Evolutionary conservation across 371 early-diverging fungal genomes (phyloP).

Genomic region (Synchytrium microbalum): DNA sequence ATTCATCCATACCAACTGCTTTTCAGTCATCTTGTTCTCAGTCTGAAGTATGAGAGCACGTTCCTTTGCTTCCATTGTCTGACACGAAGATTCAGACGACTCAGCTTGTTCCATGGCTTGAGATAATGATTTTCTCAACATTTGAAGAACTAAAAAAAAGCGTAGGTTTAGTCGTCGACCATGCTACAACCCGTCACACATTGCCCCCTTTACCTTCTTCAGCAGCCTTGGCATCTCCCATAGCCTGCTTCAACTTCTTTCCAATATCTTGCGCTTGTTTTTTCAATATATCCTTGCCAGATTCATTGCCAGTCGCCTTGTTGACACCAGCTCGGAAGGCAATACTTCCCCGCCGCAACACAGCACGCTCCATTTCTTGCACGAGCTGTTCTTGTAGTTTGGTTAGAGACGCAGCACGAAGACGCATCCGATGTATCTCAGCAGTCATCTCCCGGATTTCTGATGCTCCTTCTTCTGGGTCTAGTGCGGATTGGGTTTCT

Average conservation of each 20-base stretch:
- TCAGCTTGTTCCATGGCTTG: neutral
- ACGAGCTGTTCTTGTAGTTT: slow-evolving; percentile 52
- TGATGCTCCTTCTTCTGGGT: slow-evolving; percentile 48
- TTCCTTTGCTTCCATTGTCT: neutral
- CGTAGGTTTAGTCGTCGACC: no score
- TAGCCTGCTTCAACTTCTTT: slow-evolving; percentile 5
- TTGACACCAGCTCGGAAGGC: slow-evolving; percentile 11
- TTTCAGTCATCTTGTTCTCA: neutral
- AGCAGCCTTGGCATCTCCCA: slow-evolving; percentile 4
- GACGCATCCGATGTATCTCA: slow-evolving; percentile 52
- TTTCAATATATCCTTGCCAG: neutral
- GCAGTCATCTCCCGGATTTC: slow-evolving; percentile 48
- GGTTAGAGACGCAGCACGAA: slow-evolving; percentile 41
- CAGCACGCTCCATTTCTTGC: slow-evolving; percentile 49
- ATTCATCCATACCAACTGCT: slow-evolving; percentile 1
- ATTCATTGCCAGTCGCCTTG: neutral
- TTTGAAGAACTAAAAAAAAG: neutral
- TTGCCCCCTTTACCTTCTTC: neutral
- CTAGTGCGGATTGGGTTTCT: slow-evolving; percentile 51
- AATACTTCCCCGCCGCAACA: slow-evolving; percentile 43
- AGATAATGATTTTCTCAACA: neutral
- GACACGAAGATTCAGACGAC: neutral
- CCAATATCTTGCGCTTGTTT: neutral
- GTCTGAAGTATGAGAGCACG: no score
- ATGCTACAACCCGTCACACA: no score